Conservation (phyloP, 495 filamentous ascomycete genomes). For the Penicillium atrosanguineum region DNA sequence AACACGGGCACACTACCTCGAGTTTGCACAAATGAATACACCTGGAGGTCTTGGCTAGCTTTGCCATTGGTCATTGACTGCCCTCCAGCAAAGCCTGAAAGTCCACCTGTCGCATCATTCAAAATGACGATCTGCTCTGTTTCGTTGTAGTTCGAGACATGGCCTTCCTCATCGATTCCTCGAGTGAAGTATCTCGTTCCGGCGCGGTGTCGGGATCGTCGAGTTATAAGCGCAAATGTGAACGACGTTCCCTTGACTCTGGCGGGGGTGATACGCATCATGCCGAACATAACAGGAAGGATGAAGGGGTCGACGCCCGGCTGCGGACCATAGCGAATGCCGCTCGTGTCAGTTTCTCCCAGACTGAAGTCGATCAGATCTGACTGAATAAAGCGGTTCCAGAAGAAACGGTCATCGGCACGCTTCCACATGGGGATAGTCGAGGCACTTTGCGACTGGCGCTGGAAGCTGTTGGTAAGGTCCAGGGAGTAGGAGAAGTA, state of each 20-base stretch:
- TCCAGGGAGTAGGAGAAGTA: slow-evolving; percentile 98
- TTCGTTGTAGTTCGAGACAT: slow-evolving; percentile 97
- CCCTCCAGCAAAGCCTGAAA: slow-evolving; percentile 79
- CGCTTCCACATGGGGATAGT: slow-evolving; percentile 80
- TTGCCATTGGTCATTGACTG: slow-evolving; percentile 71
- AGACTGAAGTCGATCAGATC: slow-evolving; percentile 85
- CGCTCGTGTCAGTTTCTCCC: slow-evolving; percentile 39
- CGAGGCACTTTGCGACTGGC: slow-evolving; percentile 71
- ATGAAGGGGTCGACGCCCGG: slow-evolving; percentile 87
- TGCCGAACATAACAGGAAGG: slow-evolving; percentile 89
- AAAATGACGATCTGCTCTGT: slow-evolving; percentile 89
- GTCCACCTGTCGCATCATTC: slow-evolving; percentile 70
- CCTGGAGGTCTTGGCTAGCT: slow-evolving; percentile 72
- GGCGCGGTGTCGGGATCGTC: slow-evolving; percentile 78
- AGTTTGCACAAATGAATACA: slow-evolving; percentile 92
- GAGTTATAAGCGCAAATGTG: slow-evolving; percentile 83
- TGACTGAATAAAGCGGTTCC: slow-evolving; percentile 89
- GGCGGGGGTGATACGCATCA: slow-evolving; percentile 82
- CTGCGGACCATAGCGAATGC: slow-evolving; percentile 62
- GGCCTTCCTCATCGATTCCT: slow-evolving; percentile 87
- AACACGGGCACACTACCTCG: slow-evolving; percentile 91
- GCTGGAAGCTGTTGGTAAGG: slow-evolving; percentile 91
- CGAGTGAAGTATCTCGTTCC: slow-evolving; percentile 94
- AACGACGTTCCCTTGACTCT: slow-evolving; percentile 76
- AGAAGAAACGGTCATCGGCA: slow-evolving; percentile 97